Evolutionary conservation across 305 asterid species (phyloP), one percentile per base, ranked within the genome.

Genomic region (Fraxinus latifolia): DNA sequence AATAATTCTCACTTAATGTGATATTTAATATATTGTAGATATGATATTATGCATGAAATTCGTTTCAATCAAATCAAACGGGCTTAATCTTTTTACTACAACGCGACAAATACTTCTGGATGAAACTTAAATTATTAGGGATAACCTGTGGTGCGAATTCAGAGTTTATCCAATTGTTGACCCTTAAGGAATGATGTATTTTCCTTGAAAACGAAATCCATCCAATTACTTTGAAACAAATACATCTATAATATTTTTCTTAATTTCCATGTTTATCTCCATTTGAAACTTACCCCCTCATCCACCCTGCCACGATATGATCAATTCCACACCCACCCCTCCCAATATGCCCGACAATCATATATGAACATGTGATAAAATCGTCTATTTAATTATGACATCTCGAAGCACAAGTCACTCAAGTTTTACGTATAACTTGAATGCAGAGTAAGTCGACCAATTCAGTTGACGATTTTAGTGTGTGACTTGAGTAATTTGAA

Each of bases 221-320:
- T 82, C 58, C 42, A 29, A 31, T 33, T 25, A 72, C 42, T 60
- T 42, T 29, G 62, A 44, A 62, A 55, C 23, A 68, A 62, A 4
- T 37, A 78, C 86, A 58, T 79, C 76, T 23, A 34, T n/a, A 75
- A 81, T 71, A 74, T 79, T n/a, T 58, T 68, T 39, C 67, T 78
- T 34, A 47, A 44, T 82, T 79, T 85, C 82, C 80, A 53, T 70
- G 76, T 55, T 72, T 9, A 8, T 2, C 9, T 8, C 47, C 47
- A 36, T 36, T 36, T 6, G 8, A 6, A 36, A 36, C 9, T 36
- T 6, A 36, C 1, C 39, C 50, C 15, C 50, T 1, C 50, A 2
- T 9, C 15, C 14, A 44, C n/a, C 55, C 55, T 0, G n/a, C 55
- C 15, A 44, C 17, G 11, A 12, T 3, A 2, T 44, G 55, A 12